Base-by-base conservation (phyloP, 202 grass and related monocot species). In the Thinopyrum obtusiflorum region DNA sequence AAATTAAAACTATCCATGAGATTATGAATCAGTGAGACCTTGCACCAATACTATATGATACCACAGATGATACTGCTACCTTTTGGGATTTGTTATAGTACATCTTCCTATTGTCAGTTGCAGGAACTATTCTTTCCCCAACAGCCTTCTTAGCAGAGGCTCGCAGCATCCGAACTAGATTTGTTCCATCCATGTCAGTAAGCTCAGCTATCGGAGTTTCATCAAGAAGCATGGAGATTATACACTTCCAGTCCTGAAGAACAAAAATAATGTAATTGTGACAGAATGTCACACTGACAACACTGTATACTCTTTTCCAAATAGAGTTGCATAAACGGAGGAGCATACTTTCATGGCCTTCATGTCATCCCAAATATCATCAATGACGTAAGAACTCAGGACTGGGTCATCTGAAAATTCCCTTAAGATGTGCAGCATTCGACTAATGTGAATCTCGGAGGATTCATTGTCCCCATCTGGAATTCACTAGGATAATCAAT, bases 321-420 rank as follows among this genome's bases (percentile, higher is more conserved):
- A 80, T 42, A 62, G 26, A 62, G 26, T 71, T 64, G 53, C 9
- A 80, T 6, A 59, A 88, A 86, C 18, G 40, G 23, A 83, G 62
- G 63, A 71, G 55, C 57, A 73, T 90, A 98, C 97, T 86, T 91
- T 96, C 91, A 91, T 92, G 33, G 97, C 97, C 77, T 98, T 96
- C 97, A 98, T 98, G 86, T 98, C 92, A 53, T 96, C 97, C 97
- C 97, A 98, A 92, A 98, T 95, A 86, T 98, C 97, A 89, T 98
- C 97, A 88, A 98, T 98, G 31, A 98, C 93, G 9, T 98, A 98
- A 35, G 97, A 89, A 91, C 97, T 93, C 62, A 98, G 88, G 57
- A 96, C 86, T 76, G 93, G 91, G 79, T 96, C 97, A 60, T 98
- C 92, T 70, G 97, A 88, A 92, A 98, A 98, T 75, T 98, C 96